Percentiles rank a stretch among this genome's conserved stretches.
These are phyloP conservation scores for Schoenoplectus tabernaemontani DNA, from an alignment of 202 grass and related monocot species.

Conservation along the genomic window DNA sequence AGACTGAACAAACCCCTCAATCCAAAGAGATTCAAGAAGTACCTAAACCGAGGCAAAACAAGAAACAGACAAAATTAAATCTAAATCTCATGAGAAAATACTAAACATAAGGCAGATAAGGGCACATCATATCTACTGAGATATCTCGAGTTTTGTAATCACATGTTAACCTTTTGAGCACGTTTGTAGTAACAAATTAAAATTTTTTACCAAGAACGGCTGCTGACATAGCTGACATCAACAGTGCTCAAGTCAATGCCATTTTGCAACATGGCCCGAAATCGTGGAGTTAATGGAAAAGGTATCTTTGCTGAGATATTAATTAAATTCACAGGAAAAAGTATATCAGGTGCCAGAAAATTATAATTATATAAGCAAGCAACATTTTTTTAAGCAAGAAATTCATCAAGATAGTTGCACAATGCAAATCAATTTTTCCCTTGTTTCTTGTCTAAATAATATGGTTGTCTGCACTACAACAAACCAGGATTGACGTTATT, in stretches of 20 bases:
- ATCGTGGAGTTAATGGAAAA: conserved; percentile 89
- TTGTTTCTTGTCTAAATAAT: background rate
- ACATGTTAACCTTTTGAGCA: conserved; percentile 10
- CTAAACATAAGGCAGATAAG: background rate
- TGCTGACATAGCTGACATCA: conserved; percentile 99
- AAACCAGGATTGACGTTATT: background rate
- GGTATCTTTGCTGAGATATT: conserved; percentile 77
- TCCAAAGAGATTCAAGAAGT: conserved; percentile 98
- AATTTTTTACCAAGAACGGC: conserved; percentile 77
- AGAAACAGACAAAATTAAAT: conserved; percentile 13
- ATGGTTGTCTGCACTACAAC: background rate
- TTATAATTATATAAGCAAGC: background rate
- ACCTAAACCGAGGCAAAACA: conserved; percentile 46
- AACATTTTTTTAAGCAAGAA: background rate
- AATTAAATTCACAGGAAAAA: background rate
- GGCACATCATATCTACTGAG: background rate
- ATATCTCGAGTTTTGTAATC: background rate
- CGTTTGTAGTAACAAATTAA: conserved; percentile 9
- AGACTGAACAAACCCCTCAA: conserved; percentile 96
- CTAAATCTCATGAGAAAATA: background rate
- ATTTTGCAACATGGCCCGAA: conserved; percentile 97
- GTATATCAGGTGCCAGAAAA: background rate
- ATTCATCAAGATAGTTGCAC: background rate
- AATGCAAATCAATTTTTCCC: background rate
- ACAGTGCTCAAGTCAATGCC: conserved; percentile 97